These are phyloP conservation scores for Trypanosoma platydactyli DNA, from an alignment of 208 protist species.

Conservation along the genomic window DNA sequence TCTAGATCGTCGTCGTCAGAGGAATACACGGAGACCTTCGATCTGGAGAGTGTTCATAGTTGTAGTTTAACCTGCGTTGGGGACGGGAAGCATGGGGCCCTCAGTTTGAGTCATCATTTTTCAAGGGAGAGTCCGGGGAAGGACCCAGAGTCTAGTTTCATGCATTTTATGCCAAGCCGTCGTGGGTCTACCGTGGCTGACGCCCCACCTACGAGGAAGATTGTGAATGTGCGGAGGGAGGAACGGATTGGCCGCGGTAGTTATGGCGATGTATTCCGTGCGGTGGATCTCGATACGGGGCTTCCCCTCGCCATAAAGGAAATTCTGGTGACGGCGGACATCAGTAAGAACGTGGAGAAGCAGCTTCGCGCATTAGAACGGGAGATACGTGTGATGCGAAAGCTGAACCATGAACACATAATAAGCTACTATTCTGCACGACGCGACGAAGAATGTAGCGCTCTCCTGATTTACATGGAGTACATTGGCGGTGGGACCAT, in stretches of 20 bases:
- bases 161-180: conserved; percentile 32
- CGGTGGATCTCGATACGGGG: conserved; percentile 72
- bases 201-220: conserved; percentile 15
- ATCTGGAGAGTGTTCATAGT: conserved; percentile 66
- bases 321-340: conserved; percentile 79
- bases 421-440: conserved; percentile 84
- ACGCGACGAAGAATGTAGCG: conserved; percentile 51
- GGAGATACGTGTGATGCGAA: conserved; percentile 92
- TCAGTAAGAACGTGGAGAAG: conserved; percentile 77
- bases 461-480: conserved; percentile 92
- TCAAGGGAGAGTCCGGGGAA: neutral
- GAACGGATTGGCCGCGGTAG: conserved; percentile 80
- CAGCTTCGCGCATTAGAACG: conserved; percentile 80
- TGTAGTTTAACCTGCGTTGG: conserved; percentile 61
- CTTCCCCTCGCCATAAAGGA: conserved; percentile 84
- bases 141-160: conserved; percentile 3
- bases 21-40: conserved; percentile 15
- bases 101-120: conserved; percentile 13
- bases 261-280: conserved; percentile 84
- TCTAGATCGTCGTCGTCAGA: conserved; percentile 37
- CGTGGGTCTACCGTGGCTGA: conserved; percentile 25
- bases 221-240: conserved; percentile 26
- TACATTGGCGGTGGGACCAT: conserved; percentile 89
- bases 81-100: conserved; percentile 14
- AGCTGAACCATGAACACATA: conserved; percentile 90